phyloP scores from a whole-genome alignment of 2,329 filamentous ascomycete genomes.

The Laburnicola sp. region DNA sequence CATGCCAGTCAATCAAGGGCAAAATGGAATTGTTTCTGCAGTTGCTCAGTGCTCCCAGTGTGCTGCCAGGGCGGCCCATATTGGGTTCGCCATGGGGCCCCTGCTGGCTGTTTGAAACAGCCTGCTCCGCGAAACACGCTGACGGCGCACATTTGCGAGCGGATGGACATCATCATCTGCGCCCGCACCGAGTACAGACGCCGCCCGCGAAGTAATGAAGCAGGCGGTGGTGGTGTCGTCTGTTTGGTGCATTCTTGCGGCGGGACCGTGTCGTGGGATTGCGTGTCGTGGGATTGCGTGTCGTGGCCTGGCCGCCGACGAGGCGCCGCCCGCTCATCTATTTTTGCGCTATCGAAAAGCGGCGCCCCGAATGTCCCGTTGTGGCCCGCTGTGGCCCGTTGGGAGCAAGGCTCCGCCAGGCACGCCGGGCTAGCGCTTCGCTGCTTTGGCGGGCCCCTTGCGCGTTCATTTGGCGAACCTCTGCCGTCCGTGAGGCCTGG shows the following conservation, averaged over 20 bases:
- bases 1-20: slow-evolving; percentile 10
- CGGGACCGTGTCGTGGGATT: too few species aligned
- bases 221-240: background rate
- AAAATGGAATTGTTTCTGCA: slow-evolving; percentile 3
- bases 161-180: slow-evolving; percentile 7
- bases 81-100: slow-evolving; percentile 6
- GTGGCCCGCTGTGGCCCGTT: slow-evolving; percentile 21
- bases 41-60: too few species aligned
- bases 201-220: background rate
- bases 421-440: slow-evolving; percentile 29
- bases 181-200: slow-evolving; percentile 7
- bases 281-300: too few species aligned
- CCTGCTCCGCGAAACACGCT: slow-evolving; percentile 12
- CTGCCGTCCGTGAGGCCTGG: slow-evolving; percentile 25
- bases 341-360: slow-evolving; percentile 33
- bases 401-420: slow-evolving; percentile 17
- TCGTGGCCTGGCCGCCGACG: slow-evolving; percentile 2
- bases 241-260: too few species aligned
- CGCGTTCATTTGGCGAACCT: slow-evolving; percentile 20
- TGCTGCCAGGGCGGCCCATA: slow-evolving; percentile 11
- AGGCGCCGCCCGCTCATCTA: slow-evolving; percentile 16
- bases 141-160: background rate
- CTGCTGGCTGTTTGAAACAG: slow-evolving; percentile 7
- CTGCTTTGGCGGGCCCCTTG: slow-evolving; percentile 11
- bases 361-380: slow-evolving; percentile 16